Base-by-base conservation (phyloP, 1,284 basidiomycete species). In the Tetrapyrgos nigripes region DNA sequence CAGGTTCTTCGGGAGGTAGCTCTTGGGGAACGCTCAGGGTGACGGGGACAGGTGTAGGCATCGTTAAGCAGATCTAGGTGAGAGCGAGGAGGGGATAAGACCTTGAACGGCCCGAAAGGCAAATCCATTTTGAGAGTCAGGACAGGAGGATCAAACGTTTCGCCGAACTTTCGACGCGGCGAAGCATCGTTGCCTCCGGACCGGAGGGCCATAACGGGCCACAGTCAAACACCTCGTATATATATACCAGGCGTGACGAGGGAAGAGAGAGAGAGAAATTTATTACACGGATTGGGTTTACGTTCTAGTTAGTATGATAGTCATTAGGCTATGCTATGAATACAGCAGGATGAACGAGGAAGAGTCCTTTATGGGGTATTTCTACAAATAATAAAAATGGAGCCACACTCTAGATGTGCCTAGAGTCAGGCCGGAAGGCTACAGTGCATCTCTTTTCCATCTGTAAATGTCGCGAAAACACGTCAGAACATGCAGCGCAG, bases 371-470 rank as follows among this genome's bases (percentile, higher is more conserved):
- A 28, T 14, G 31, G 27, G n/a, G 27, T 50, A 23, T 4, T 48
- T 28, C 27, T 50, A 50, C 27, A 49, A 6, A 23, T 24, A 27
- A 31, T 28, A 8, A 3, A 28, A 50, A n/a, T n/a, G n/a, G n/a
- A n/a, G n/a, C n/a, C n/a, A n/a, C n/a, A n/a, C n/a, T n/a, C n/a
- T n/a, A n/a, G n/a, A n/a, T n/a, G n/a, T n/a, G n/a, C n/a, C 9
- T 48, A 19, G 24, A 49, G 33, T 40, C 47, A 46, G 29, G 19
- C 26, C 29, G 40, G 29, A 54, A 48, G 55, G 72, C 76, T 81
- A 92, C 66, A 91, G 77, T 73, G 83, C 88, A 71, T 86, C 86
- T 64, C 90, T 83, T 57, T 79, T 76, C 89, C 91, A 92, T 67
- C 90, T 92, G 67, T 3, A 62, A 57, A 60, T 19, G 26, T 21